A percentile compares a stretch with the other conserved stretches of the same genome.
phyloP scores from a whole-genome alignment of 208 protist species.

The Wallacemonas rigidus region DNA sequence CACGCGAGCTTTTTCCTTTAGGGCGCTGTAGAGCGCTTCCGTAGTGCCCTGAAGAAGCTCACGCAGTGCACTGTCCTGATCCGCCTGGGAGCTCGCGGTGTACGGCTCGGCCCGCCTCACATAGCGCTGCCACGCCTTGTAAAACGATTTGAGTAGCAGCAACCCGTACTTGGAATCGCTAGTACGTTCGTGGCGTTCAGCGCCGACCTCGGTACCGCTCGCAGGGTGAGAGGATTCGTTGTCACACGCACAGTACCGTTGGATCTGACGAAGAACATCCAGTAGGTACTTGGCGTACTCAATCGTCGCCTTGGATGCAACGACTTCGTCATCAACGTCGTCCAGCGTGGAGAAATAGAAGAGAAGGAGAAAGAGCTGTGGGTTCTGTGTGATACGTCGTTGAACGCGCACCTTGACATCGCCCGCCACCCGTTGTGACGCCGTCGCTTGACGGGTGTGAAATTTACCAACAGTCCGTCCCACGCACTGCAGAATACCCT shows the following conservation, averaged over 20 bases:
- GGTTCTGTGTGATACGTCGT: slow-evolving; percentile 66
- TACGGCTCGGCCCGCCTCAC: slow-evolving; percentile 28
- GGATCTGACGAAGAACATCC: slow-evolving; percentile 58
- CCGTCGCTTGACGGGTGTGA: slow-evolving; percentile 49
- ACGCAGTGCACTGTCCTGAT: slow-evolving; percentile 7
- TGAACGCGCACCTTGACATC: slow-evolving; percentile 58
- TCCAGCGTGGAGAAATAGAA: slow-evolving; percentile 65
- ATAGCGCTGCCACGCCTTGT: slow-evolving; percentile 66
- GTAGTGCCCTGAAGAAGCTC: slow-evolving; percentile 13
- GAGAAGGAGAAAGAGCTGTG: slow-evolving; percentile 69
- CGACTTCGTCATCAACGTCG: slow-evolving; percentile 22
- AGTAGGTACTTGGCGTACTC: slow-evolving; percentile 75
- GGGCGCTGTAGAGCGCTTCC: slow-evolving; percentile 8
- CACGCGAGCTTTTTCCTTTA: slow-evolving; percentile 18
- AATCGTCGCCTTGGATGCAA: slow-evolving; percentile 17
- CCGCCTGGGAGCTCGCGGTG: neutral
- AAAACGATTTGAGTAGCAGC: slow-evolving; percentile 59
- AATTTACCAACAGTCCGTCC: slow-evolving; percentile 51
- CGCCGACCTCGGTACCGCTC: too few species aligned
- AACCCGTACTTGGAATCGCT: slow-evolving; percentile 38
- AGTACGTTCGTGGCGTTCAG: slow-evolving; percentile 15
- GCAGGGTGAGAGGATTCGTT: neutral
- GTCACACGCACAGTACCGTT: slow-evolving; percentile 32
- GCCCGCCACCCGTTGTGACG: slow-evolving; percentile 57
- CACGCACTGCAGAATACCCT: slow-evolving; percentile 60